Percentiles rank a stretch among this genome's conserved stretches.
Conservation (phyloP, 2,329 filamentous ascomycete genomes). For the Fusarium odoratissimum region DNA sequence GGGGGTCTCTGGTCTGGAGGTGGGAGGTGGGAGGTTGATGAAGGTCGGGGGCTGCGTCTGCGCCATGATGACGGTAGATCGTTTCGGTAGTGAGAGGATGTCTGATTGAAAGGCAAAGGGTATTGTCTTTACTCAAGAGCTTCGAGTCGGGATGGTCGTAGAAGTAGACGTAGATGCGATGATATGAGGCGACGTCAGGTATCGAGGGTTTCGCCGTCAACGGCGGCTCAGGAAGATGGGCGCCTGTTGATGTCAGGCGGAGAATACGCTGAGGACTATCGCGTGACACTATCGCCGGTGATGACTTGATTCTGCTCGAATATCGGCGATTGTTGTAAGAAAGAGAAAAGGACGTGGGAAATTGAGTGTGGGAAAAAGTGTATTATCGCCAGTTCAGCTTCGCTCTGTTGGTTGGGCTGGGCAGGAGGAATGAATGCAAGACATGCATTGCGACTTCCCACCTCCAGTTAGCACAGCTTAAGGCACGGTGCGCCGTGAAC, state of each 20-base stretch:
- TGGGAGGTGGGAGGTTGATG: conserved; percentile 85
- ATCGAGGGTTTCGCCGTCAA: conserved; percentile 14
- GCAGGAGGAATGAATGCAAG: conserved; percentile 23
- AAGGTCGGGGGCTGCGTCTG: conserved; percentile 69
- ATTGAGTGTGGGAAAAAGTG: conserved; percentile 2
- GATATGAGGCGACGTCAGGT: conserved; percentile 15
- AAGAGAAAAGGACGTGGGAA: background rate
- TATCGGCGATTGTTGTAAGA: background rate
- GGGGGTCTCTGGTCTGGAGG: conserved; percentile 85
- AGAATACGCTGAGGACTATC: background rate
- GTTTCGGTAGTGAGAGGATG: background rate
- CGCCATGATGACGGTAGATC: conserved; percentile 48
- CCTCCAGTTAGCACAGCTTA: background rate
- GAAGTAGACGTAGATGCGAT: background rate
- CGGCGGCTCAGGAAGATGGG: conserved; percentile 27
- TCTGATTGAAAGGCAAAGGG: background rate
- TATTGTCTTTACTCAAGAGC: background rate
- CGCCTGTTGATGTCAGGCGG: background rate
- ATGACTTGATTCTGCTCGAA: background rate
- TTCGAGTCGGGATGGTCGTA: background rate
- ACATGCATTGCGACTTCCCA: conserved; percentile 21
- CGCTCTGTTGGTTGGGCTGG: background rate
- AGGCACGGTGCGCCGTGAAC: background rate
- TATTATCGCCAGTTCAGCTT: conserved; percentile 26
- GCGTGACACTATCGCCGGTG: background rate